phyloP scores from a whole-genome alignment of 2,329 filamentous ascomycete genomes.

The Ophiostoma montium region DNA sequence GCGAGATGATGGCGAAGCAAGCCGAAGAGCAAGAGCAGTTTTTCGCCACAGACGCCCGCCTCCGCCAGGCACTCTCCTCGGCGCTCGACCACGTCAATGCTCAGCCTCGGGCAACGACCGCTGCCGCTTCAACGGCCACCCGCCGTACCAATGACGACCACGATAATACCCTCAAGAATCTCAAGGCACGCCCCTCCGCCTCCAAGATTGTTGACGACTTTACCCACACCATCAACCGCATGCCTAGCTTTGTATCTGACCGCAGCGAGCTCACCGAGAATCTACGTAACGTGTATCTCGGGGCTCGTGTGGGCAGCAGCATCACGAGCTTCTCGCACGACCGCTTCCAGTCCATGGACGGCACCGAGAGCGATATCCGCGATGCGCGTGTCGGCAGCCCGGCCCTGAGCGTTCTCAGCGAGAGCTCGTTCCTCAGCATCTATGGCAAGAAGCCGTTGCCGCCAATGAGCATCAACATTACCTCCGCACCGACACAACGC shows the following conservation, averaged over 20 bases:
- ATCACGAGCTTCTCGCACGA: conserved; percentile 33
- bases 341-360: conserved; percentile 25
- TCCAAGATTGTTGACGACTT: conserved; percentile 17
- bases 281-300: conserved; percentile 44
- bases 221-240: conserved; percentile 31
- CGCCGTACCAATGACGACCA: too few relatives aligned
- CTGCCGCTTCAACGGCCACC: neutral
- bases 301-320: conserved; percentile 33
- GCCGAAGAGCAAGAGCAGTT: conserved; percentile 28
- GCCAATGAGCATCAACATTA: conserved; percentile 1
- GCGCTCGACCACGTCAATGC: neutral
- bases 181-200: neutral
- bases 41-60: conserved; percentile 19
- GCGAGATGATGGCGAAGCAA: conserved; percentile 37
- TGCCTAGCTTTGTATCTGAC: conserved; percentile 53
- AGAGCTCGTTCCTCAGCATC: conserved; percentile 52
- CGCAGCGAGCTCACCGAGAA: conserved; percentile 45
- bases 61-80: conserved; percentile 11
- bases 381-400: conserved; percentile 37
- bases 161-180: conserved; percentile 8
- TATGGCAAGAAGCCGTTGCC: conserved; percentile 34
- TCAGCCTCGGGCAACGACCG: neutral
- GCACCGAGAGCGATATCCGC: conserved; percentile 17
- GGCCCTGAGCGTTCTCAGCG: conserved; percentile 48
- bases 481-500: neutral